Evolutionary conservation across 2,329 filamentous ascomycete genomes (phyloP).

Genomic region (Colletotrichum paranaense): DNA sequence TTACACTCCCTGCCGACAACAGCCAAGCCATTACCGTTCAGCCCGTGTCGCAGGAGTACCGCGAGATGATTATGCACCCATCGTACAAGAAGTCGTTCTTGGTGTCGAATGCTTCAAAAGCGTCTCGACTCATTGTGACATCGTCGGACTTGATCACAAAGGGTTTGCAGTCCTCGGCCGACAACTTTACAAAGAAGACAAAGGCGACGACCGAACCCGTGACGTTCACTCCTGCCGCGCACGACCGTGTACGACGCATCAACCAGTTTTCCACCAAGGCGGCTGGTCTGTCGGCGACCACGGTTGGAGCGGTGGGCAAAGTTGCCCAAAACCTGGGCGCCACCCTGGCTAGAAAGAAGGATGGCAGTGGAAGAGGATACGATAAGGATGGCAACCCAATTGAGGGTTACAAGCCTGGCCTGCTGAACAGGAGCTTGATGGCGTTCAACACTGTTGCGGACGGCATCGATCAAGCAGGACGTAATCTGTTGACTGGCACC

Average conservation of each 20-base stretch:
- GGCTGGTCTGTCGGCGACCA: slow-evolving; percentile 84
- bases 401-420: slow-evolving; percentile 82
- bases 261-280: slow-evolving; percentile 86
- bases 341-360: slow-evolving; percentile 67
- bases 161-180: slow-evolving; percentile 80
- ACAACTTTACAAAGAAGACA: slow-evolving; percentile 82
- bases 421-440: slow-evolving; percentile 96
- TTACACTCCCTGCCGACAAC: slow-evolving; percentile 77
- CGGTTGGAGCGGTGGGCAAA: slow-evolving; percentile 84
- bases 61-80: slow-evolving; percentile 84
- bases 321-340: slow-evolving; percentile 93
- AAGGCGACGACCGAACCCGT: slow-evolving; percentile 84
- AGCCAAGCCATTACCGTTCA: slow-evolving; percentile 73
- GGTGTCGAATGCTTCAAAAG: slow-evolving; percentile 87
- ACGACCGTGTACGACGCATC: slow-evolving; percentile 87
- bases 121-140: slow-evolving; percentile 92
- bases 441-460: slow-evolving; percentile 96
- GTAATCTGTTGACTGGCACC: slow-evolving; percentile 78
- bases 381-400: slow-evolving; percentile 77
- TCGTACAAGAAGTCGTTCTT: slow-evolving; percentile 90
- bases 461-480: slow-evolving; percentile 88
- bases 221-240: slow-evolving; percentile 87
- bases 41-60: slow-evolving; percentile 76
- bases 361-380: slow-evolving; percentile 66
- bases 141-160: slow-evolving; percentile 84